These are phyloP conservation scores for Hymenoscyphus fructigenus DNA, from an alignment of 2,329 filamentous ascomycete species.

Conservation along the genomic window DNA sequence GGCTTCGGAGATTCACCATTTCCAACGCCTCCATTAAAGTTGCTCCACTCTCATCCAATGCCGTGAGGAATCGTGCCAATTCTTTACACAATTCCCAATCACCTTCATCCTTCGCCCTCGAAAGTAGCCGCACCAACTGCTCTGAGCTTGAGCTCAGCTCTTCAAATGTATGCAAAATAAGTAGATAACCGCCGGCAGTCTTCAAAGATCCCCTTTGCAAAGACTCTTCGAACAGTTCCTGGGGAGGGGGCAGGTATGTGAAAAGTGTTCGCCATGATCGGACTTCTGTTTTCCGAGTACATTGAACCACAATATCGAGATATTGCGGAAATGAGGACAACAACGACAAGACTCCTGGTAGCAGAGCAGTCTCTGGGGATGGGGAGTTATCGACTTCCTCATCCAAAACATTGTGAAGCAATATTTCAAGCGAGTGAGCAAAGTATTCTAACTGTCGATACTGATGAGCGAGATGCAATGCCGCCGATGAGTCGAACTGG, in stretches of 20 bases:
- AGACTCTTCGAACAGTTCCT: conserved; percentile 91
- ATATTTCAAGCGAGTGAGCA: conserved; percentile 84
- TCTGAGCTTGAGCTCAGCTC: conserved; percentile 68
- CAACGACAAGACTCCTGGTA: conserved; percentile 63
- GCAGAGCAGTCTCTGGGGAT: conserved; percentile 59
- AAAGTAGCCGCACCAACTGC: conserved; percentile 78
- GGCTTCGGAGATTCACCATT: conserved; percentile 51
- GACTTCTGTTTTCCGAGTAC: conserved; percentile 94
- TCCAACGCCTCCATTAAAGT: conserved; percentile 73
- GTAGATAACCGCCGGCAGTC: conserved; percentile 93
- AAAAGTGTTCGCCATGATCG: conserved; percentile 95
- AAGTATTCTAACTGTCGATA: conserved; percentile 91
- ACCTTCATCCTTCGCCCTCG: conserved; percentile 75
- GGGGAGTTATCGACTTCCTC: conserved; percentile 82
- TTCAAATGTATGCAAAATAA: conserved; percentile 83
- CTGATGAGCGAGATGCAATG: conserved; percentile 77
- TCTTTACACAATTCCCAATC: conserved; percentile 98
- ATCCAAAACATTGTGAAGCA: conserved; percentile 90
- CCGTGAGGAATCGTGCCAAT: conserved; percentile 89
- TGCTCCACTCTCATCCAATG: conserved; percentile 82
- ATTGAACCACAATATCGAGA: conserved; percentile 93
- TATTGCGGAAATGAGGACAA: conserved; percentile 78
- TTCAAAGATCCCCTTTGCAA: conserved; percentile 82
- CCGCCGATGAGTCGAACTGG: conserved; percentile 74
- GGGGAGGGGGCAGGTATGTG: conserved; percentile 82